These are phyloP conservation scores for Trichothecium roseum DNA, from an alignment of 2,329 filamentous ascomycete species.

Conservation along the genomic window DNA sequence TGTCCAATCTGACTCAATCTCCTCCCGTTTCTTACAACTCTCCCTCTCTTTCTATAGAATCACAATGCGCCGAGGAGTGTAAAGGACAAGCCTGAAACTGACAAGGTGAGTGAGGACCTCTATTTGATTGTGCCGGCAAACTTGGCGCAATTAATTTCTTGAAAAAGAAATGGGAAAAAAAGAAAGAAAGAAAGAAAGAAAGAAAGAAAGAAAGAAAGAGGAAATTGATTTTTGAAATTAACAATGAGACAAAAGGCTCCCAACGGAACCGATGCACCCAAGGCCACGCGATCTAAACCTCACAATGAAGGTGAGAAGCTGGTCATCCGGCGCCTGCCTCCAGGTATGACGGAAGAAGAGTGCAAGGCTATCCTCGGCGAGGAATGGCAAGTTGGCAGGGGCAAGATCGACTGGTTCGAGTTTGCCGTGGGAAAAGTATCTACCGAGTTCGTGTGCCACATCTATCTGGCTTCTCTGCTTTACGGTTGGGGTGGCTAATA, in stretches of 20 bases:
- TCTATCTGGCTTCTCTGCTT: neutral
- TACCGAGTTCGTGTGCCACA: slow-evolving; percentile 53
- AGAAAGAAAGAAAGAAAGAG: too few species aligned
- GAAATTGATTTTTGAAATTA: slow-evolving; percentile 7
- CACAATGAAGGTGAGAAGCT: slow-evolving; percentile 61
- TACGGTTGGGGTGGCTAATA: slow-evolving; percentile 7
- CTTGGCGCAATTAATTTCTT: too few species aligned
- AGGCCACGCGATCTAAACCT: slow-evolving; percentile 17
- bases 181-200: too few species aligned
- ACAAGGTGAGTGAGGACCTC: too few species aligned
- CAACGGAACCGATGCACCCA: slow-evolving; percentile 17
- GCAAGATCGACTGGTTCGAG: slow-evolving; percentile 75
- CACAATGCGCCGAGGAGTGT: too few species aligned
- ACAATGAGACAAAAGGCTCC: slow-evolving; percentile 9
- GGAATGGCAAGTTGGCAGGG: slow-evolving; percentile 71
- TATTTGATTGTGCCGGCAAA: too few species aligned
- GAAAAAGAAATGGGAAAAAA: too few species aligned
- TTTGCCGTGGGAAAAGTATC: slow-evolving; percentile 63
- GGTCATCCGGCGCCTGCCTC: slow-evolving; percentile 73
- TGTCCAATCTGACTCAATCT: too few species aligned
- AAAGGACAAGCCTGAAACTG: too few species aligned
- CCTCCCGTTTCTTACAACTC: too few species aligned
- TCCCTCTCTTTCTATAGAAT: too few species aligned
- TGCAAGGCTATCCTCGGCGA: slow-evolving; percentile 62
- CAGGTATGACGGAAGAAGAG: slow-evolving; percentile 71